phyloP scores from a whole-genome alignment of 2,329 filamentous ascomycete species.

The Cladobotryum protrusum region DNA sequence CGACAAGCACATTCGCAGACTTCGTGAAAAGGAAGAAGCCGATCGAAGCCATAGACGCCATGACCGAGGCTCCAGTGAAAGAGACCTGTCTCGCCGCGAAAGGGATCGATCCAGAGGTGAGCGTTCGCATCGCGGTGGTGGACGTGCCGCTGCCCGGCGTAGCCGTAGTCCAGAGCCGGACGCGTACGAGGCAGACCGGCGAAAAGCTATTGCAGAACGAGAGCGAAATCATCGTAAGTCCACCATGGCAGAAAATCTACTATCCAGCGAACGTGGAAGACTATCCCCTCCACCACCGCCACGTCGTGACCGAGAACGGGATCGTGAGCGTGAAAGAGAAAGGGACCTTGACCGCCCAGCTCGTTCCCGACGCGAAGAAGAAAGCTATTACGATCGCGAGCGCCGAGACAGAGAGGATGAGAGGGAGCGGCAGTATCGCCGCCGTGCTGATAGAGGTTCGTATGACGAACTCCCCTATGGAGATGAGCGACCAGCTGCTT shows the following conservation, averaged over 20 bases:
- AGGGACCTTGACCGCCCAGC: conserved; percentile 44
- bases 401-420: conserved; percentile 84
- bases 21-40: conserved; percentile 82
- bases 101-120: conserved; percentile 54
- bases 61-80: conserved; percentile 48
- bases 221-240: conserved; percentile 88
- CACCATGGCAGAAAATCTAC: conserved; percentile 58
- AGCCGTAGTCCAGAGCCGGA: conserved; percentile 90
- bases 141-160: conserved; percentile 51
- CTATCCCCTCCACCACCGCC: conserved; percentile 36
- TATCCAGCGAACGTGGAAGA: conserved; percentile 47
- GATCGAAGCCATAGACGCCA: conserved; percentile 59
- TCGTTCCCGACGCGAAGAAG: conserved; percentile 54
- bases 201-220: conserved; percentile 87
- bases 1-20: conserved; percentile 82
- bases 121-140: conserved; percentile 54
- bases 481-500: conserved; percentile 58
- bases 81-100: conserved; percentile 54
- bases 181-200: conserved; percentile 89
- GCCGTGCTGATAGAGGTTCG: conserved; percentile 67
- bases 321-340: conserved; percentile 36
- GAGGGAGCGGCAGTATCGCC: conserved; percentile 79
- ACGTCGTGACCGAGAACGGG: conserved; percentile 38
- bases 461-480: conserved; percentile 90
- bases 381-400: conserved; percentile 75